These are phyloP conservation scores for Withania somnifera DNA, from an alignment of 305 asterid genomes.

Conservation along the genomic window DNA sequence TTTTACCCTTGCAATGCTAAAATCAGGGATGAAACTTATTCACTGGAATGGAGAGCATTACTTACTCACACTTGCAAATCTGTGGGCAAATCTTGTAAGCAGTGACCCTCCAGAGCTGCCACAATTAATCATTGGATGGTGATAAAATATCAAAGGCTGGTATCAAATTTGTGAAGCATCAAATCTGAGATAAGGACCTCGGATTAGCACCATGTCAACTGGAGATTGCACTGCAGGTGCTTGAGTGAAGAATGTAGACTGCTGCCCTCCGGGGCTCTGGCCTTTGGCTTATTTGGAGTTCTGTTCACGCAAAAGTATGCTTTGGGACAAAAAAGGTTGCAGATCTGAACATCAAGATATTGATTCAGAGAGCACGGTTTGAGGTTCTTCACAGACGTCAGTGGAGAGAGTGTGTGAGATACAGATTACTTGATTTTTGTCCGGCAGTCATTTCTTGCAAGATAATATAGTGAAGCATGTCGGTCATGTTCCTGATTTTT, in stretches of 20 bases:
- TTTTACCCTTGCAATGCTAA: not conserved
- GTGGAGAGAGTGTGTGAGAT: not conserved
- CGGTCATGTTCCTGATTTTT: not conserved
- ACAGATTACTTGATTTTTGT: not conserved
- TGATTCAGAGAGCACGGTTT: not conserved
- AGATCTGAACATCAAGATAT: not conserved
- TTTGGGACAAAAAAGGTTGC: not conserved
- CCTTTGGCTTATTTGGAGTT: not conserved
- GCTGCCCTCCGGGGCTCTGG: not conserved
- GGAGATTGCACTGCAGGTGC: not conserved
- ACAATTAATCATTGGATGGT: conserved; percentile 25
- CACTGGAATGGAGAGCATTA: conserved; percentile 48
- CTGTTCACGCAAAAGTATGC: not conserved
- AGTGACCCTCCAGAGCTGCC: conserved; percentile 48
- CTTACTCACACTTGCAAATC: conserved; percentile 58
- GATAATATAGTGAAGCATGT: conserved; percentile 8
- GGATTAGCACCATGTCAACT: not conserved
- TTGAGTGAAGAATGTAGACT: not conserved
- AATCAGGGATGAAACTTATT: conserved; percentile 48
- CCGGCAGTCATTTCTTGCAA: conserved; percentile 12
- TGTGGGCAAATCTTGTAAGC: conserved; percentile 60
- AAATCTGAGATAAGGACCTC: not conserved
- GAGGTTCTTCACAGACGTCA: not conserved
- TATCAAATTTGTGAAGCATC: not conserved
- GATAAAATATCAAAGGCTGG: not conserved